phyloP scores from a whole-genome alignment of 2,329 filamentous ascomycete genomes.

The Pseudogymnoascus destructans region DNA sequence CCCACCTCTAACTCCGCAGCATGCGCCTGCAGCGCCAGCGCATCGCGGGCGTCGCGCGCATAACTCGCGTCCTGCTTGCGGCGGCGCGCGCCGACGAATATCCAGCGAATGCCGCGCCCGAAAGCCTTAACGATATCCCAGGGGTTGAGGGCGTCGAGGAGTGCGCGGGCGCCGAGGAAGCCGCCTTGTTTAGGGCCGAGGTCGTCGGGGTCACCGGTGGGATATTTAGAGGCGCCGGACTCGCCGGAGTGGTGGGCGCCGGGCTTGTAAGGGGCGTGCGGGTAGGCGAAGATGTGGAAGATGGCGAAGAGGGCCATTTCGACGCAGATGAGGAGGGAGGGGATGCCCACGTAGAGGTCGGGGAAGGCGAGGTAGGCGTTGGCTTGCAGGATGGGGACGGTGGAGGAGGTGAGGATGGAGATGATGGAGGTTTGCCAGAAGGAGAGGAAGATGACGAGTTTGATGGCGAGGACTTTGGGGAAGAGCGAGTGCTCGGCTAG shows the following conservation, averaged over 20 bases:
- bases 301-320: slow-evolving; percentile 76
- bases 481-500: slow-evolving; percentile 59
- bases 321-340: slow-evolving; percentile 62
- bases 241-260: slow-evolving; percentile 23
- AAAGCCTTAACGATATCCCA: slow-evolving; percentile 76
- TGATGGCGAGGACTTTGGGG: slow-evolving; percentile 74
- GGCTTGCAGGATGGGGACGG: slow-evolving; percentile 45
- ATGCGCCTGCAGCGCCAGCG: background rate
- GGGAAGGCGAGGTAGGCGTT: slow-evolving; percentile 51
- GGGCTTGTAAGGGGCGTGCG: slow-evolving; percentile 55
- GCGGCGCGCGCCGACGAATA: slow-evolving; percentile 58
- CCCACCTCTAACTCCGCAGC: background rate
- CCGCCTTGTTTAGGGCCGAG: slow-evolving; percentile 47
- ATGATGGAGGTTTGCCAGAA: slow-evolving; percentile 69
- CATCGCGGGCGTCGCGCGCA: slow-evolving; percentile 16
- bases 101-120: slow-evolving; percentile 65
- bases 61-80: slow-evolving; percentile 43
- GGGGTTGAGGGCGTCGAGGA: slow-evolving; percentile 61
- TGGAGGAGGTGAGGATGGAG: slow-evolving; percentile 41
- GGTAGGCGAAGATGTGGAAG: slow-evolving; percentile 72
- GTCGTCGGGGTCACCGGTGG: slow-evolving; percentile 33
- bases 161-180: slow-evolving; percentile 47
- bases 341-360: slow-evolving; percentile 71
- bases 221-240: slow-evolving; percentile 31
- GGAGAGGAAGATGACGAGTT: slow-evolving; percentile 80